Evolutionary conservation across 192 early-diverging fungal species (phyloP).

Genomic region (Linderina pennispora): DNA sequence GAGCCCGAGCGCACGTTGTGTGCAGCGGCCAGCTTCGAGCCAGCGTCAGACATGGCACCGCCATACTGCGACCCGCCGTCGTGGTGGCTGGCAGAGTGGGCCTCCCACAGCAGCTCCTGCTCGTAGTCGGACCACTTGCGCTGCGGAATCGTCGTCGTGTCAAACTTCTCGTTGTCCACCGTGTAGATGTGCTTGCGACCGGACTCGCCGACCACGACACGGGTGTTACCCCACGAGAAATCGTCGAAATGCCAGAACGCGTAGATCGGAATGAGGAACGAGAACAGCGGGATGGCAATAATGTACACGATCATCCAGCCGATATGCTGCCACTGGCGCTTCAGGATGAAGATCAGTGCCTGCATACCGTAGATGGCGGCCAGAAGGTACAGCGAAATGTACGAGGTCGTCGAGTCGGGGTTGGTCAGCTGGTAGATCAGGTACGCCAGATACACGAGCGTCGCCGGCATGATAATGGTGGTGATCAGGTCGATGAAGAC

Average conservation of each 20-base stretch:
- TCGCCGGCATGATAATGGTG: conserved; percentile 89
- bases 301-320: conserved; percentile 98
- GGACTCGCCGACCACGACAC: conserved; percentile 82
- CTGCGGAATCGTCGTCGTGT: conserved; percentile 66
- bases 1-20: conserved; percentile 37
- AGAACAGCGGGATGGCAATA: conserved; percentile 84
- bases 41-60: conserved; percentile 29
- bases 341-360: conserved; percentile 78
- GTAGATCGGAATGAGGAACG: conserved; percentile 77
- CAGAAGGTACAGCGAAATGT: conserved; percentile 79
- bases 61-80: conserved; percentile 43
- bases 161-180: conserved; percentile 75
- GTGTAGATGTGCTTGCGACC: conserved; percentile 64
- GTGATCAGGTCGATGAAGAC: conserved; percentile 92
- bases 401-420: conserved; percentile 57
- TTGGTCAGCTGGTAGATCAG: conserved; percentile 61
- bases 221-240: conserved; percentile 99
- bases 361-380: conserved; percentile 87
- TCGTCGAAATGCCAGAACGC: conserved; percentile 99
- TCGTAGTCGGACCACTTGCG: conserved; percentile 83
- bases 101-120: conserved; percentile 56
- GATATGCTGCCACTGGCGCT: conserved; percentile 87
- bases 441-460: conserved; percentile 82
- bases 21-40: conserved; percentile 35
- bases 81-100: neutral